These are phyloP conservation scores for Noccaea bulbosa DNA, from an alignment of 345 rosid species.

Conservation along the genomic window DNA sequence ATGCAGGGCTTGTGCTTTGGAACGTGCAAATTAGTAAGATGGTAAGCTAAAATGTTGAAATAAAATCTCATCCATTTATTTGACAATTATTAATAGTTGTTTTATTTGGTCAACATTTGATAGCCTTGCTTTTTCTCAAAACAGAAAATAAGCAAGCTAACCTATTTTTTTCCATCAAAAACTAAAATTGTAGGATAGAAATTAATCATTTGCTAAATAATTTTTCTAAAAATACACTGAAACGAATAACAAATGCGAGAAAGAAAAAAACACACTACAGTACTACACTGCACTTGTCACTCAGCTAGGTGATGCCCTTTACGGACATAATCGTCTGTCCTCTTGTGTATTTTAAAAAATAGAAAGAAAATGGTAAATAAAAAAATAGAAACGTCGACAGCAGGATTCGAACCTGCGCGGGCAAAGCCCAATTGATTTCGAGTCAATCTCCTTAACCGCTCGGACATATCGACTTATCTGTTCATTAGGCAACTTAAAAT, in stretches of 20 bases:
- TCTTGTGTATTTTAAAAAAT: neutral
- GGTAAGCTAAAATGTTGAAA: conserved; percentile 3
- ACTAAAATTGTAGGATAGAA: no score
- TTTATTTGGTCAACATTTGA: no score
- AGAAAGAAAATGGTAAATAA: neutral
- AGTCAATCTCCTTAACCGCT: conserved; percentile 93
- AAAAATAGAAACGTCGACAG: conserved; percentile 23
- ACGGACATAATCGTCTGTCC: no score
- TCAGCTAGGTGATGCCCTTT: no score
- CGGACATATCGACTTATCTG: conserved; percentile 33
- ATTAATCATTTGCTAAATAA: no score
- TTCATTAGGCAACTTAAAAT: rapidly evolving
- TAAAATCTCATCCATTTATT: neutral
- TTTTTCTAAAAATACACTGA: no score
- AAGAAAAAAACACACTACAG: no score
- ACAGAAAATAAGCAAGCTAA: no score
- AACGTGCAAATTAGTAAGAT: conserved; percentile 19
- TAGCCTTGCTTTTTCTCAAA: no score
- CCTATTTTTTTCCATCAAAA: no score
- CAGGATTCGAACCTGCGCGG: conserved; percentile 78
- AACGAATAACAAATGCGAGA: no score
- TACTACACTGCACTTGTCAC: no score
- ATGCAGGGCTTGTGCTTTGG: neutral
- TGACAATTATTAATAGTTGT: neutral
- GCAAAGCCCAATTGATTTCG: conserved; percentile 99